phyloP scores from a whole-genome alignment of 1,139 yeast species.

The Scheffersomyces parashehatae region DNA sequence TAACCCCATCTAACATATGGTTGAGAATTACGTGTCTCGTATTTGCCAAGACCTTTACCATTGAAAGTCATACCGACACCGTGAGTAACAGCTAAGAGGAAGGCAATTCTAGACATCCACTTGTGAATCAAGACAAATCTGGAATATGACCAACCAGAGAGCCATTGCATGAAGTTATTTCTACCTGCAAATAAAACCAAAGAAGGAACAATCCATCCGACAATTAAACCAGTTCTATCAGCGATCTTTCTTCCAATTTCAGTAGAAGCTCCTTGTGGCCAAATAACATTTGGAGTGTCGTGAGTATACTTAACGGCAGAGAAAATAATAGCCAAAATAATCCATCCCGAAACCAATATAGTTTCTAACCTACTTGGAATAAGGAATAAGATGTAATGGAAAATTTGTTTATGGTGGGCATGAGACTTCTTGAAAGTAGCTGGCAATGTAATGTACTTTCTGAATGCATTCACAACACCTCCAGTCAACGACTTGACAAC shows the following conservation, averaged over 20 bases:
- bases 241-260: constrained; percentile 59
- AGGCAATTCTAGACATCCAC: constrained; percentile 57
- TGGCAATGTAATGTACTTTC: constrained; percentile 34
- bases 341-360: constrained; percentile 35
- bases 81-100: constrained; percentile 44
- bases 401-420: constrained; percentile 29
- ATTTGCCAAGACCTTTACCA: constrained; percentile 36
- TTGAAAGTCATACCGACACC: constrained; percentile 48
- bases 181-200: constrained; percentile 61
- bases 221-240: constrained; percentile 59
- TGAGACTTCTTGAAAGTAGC: constrained; percentile 44
- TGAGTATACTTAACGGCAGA: constrained; percentile 40
- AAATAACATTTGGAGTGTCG: constrained; percentile 34
- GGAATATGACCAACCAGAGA: constrained; percentile 67
- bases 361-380: constrained; percentile 16
- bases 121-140: constrained; percentile 66
- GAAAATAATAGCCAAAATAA: constrained; percentile 45
- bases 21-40: constrained; percentile 33
- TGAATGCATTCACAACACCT: constrained; percentile 30
- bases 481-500: constrained; percentile 30
- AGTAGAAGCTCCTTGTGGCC: constrained; percentile 23
- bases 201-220: constrained; percentile 50
- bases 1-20: constrained; percentile 57
- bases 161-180: constrained; percentile 62
- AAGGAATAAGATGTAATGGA: constrained; percentile 28